Base-by-base conservation (phyloP, 805 yeast species). In the Babjeviella inositovora region DNA sequence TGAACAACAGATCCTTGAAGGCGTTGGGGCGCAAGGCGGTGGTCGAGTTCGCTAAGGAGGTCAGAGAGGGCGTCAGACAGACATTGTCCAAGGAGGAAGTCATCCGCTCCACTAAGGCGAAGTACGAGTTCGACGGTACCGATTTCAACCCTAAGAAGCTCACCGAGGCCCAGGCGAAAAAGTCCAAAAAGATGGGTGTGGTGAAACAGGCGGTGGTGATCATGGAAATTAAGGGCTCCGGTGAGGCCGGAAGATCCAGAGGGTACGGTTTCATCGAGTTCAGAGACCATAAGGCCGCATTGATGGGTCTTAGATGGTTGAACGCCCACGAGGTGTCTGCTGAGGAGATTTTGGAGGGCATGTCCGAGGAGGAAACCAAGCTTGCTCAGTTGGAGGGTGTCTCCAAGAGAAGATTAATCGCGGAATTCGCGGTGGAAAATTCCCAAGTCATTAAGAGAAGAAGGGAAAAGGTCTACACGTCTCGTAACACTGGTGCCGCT, bases 301-400 rank as follows among this genome's bases (percentile, higher is more conserved):
- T 90, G 34, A 85, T 84, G 96, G 96, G 93, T 2, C 64, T 90
- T 27, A 70, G 98, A 57, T 90, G 95, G 94, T 61, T 90, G 45
- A 90, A 90, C 46, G 94, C 93, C 6, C 95, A 87, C 43, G 74
- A 68, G 39, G 93, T 90, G 5, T 53, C 80, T 0, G 47, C 47
- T 16, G 68, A 61, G 7, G 96, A 85, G 46, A 63, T 82, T 19
- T 28, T 62, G 11, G 79, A 63, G 32, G 85, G 87, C n/a, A 43
- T 76, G 28, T 51, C 56, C 15, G 82, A 70, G 4, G 82, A 76
- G 22, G 85, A 77, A 38, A 53, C 56, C 43, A 68, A 69, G 35
- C 22, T 44, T 6, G 70, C 68, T 3, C 56, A 59, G 25, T 34
- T 57, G 13, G 84, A 73, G 22, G 67, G 66, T 6, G 37, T 57